These are phyloP conservation scores for Pythium apleroticum DNA, from an alignment of 352 stramenopile genomes.

Conservation along the genomic window DNA sequence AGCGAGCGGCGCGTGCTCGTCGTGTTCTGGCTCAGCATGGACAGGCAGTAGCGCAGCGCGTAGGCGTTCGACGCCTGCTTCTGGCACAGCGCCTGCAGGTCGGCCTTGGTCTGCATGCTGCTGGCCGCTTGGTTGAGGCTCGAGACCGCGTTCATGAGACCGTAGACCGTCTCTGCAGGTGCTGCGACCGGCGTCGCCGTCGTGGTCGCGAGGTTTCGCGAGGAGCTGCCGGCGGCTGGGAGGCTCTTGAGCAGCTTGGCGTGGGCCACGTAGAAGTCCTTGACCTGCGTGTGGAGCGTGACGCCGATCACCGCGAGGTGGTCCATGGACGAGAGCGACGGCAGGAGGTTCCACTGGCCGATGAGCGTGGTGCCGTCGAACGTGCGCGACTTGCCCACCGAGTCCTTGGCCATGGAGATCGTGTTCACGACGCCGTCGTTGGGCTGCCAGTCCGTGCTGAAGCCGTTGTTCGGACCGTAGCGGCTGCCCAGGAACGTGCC, in stretches of 20 bases:
- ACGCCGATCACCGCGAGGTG: constrained; percentile 43
- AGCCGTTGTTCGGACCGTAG: constrained; percentile 33
- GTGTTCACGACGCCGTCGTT: constrained; percentile 53
- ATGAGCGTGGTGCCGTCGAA: constrained; percentile 35
- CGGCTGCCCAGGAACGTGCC: constrained; percentile 43
- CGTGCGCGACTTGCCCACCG: constrained; percentile 31
- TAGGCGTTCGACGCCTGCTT: constrained; percentile 4
- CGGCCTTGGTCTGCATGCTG: constrained; percentile 30
- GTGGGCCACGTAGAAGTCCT: constrained; percentile 42
- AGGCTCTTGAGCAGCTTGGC: constrained; percentile 36
- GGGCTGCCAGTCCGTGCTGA: constrained; percentile 39
- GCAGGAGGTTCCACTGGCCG: constrained; percentile 50
- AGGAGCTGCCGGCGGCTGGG: not conserved
- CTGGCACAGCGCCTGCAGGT: constrained; percentile 30
- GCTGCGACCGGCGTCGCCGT: constrained; percentile 24
- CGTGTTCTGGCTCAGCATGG: not conserved
- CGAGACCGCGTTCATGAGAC: constrained; percentile 33
- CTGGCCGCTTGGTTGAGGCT: constrained; percentile 32
- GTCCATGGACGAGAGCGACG: constrained; percentile 38
- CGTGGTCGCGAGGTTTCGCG: not conserved
- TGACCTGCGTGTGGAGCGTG: constrained; percentile 39
- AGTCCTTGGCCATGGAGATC: constrained; percentile 44
- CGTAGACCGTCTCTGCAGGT: constrained; percentile 21
- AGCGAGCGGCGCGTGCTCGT: not conserved
- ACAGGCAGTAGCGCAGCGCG: constrained; percentile 1